Percentiles rank a stretch among this genome's conserved stretches.
phyloP scores from a whole-genome alignment of 2,329 filamentous ascomycete species.

The Xylariaceae sp. region DNA sequence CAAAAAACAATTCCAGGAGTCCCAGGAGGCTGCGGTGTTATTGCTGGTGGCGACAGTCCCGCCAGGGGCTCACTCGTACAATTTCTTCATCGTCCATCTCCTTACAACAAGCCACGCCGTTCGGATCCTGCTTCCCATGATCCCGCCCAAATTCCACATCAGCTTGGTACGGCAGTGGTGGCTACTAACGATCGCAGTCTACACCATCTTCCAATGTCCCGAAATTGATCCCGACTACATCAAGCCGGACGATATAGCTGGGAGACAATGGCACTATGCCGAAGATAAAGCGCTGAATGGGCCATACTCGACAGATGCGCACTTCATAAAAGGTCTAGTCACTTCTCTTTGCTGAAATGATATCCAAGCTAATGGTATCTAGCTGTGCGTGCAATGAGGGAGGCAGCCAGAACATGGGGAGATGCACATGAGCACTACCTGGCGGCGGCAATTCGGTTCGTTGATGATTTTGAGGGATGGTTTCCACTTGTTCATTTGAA shows the following conservation, averaged over 20 bases:
- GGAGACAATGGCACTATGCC: conserved; percentile 71
- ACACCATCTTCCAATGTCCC: conserved; percentile 70
- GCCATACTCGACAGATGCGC: conserved; percentile 63
- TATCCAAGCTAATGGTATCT: conserved; percentile 13
- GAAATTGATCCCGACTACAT: conserved; percentile 62
- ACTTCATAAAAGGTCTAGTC: conserved; percentile 72
- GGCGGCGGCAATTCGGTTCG: conserved; percentile 64
- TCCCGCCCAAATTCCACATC: conserved; percentile 69
- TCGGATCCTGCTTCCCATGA: conserved; percentile 71
- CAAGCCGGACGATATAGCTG: conserved; percentile 52
- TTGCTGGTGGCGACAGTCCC: conserved; percentile 57
- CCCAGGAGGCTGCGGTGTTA: conserved; percentile 56
- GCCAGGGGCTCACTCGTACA: conserved; percentile 59
- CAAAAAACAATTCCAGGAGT: conserved; percentile 67
- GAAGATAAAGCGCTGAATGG: conserved; percentile 65
- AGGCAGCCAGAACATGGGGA: conserved; percentile 68
- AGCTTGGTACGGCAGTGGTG: conserved; percentile 81
- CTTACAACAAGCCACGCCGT: conserved; percentile 84
- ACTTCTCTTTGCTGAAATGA: background rate
- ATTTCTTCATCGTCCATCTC: conserved; percentile 77
- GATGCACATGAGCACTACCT: conserved; percentile 62
- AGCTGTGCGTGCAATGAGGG: conserved; percentile 69
- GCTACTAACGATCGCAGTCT: conserved; percentile 73
- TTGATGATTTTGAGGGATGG: conserved; percentile 69
- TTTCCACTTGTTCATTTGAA: conserved; percentile 28